Conservation (phyloP, 202 grass and related monocot species). For the Musa balbisiana region DNA sequence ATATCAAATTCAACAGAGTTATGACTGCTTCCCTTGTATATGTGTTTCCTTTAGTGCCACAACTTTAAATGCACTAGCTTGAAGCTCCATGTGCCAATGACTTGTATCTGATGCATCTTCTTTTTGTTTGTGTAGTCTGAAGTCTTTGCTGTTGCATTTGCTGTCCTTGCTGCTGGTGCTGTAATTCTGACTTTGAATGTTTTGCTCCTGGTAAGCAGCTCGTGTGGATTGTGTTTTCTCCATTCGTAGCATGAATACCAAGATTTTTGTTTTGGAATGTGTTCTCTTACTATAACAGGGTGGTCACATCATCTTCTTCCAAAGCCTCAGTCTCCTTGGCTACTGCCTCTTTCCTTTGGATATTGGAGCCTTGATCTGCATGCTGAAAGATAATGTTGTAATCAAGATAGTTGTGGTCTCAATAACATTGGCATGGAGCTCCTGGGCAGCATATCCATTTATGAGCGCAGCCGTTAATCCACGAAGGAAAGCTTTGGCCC, state of each 20-base stretch:
- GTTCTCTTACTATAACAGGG: conserved; percentile 36
- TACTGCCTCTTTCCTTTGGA: conserved; percentile 93
- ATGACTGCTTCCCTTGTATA: too few species aligned
- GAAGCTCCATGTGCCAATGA: too few species aligned
- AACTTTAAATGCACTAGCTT: not conserved
- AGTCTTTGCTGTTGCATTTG: conserved; percentile 97
- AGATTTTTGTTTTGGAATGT: not conserved
- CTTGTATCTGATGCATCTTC: not conserved
- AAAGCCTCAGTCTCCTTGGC: conserved; percentile 94
- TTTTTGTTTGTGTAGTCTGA: conserved; percentile 57
- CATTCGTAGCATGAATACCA: not conserved
- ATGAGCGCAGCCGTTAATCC: conserved; percentile 97
- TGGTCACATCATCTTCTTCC: conserved; percentile 98
- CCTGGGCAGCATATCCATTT: conserved; percentile 96
- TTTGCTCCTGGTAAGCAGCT: conserved; percentile 69
- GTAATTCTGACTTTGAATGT: conserved; percentile 92
- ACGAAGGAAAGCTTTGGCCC: conserved; percentile 86
- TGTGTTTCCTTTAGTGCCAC: too few species aligned
- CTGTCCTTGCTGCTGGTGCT: conserved; percentile 90
- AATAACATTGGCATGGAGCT: conserved; percentile 90
- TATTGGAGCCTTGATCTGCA: conserved; percentile 70
- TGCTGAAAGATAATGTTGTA: conserved; percentile 84
- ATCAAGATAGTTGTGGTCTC: conserved; percentile 76
- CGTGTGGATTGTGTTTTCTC: not conserved
- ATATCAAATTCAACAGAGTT: too few species aligned